Percentiles rank a stretch among this genome's conserved stretches.
These are phyloP conservation scores for Hordeum vulgare DNA, from an alignment of 176 grass and related monocot genomes.

Conservation along the genomic window MorexV3_pseudomolecules_assembly NC_058518.1:361763165-361763664, in stretches of 20 bases:
- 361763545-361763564: background rate
- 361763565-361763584: background rate
- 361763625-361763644: background rate
- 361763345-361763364: background rate
- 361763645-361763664: background rate
- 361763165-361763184: conserved; percentile 37
- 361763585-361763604: background rate
- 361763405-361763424: conserved; percentile 76
- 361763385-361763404: conserved; percentile 83
- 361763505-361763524: conserved; percentile 55
- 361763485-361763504: conserved; percentile 64
- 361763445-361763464: conserved; percentile 70
- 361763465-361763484: conserved; percentile 66
- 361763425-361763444: conserved; percentile 81
- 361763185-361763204: conserved; percentile 64
- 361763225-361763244: background rate
- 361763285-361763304: conserved; percentile 9
- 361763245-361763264: background rate
- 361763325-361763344: background rate
- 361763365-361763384: background rate
- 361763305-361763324: conserved; percentile 3
- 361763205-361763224: background rate
- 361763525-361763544: conserved; percentile 35
- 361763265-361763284: background rate
- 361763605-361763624: background rate